These are phyloP conservation scores for Zymoseptoria crescenta DNA, from an alignment of 2,329 filamentous ascomycete genomes.

Conservation along the genomic window DNA sequence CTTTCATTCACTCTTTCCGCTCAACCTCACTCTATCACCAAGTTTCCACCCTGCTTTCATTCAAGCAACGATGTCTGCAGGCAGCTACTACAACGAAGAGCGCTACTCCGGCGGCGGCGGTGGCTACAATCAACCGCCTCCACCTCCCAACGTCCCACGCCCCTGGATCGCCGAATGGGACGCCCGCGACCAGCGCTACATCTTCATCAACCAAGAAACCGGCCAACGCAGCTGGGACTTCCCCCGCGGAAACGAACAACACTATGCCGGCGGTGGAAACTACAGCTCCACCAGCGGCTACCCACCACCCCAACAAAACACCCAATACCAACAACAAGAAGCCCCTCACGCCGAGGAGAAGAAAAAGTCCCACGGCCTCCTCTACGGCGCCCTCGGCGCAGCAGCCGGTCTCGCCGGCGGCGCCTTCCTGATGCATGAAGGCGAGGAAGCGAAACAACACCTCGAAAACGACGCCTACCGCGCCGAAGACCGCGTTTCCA, in stretches of 20 bases:
- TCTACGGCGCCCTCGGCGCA: slow-evolving; percentile 34
- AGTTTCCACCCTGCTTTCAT: not conserved
- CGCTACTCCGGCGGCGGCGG: slow-evolving; percentile 1
- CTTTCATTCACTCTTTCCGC: not conserved
- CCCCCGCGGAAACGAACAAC: slow-evolving; percentile 22
- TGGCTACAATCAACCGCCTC: slow-evolving; percentile 10
- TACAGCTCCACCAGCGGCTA: slow-evolving; percentile 11
- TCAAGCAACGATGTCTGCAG: not conserved
- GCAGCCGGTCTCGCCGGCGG: slow-evolving; percentile 38
- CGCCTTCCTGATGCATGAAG: slow-evolving; percentile 40
- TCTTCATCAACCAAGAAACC: slow-evolving; percentile 42
- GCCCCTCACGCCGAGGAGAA: slow-evolving; percentile 18
- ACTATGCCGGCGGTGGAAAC: slow-evolving; percentile 20
- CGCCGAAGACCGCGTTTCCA: slow-evolving; percentile 18
- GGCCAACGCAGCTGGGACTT: slow-evolving; percentile 37
- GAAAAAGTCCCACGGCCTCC: slow-evolving; percentile 23
- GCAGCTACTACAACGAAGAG: not conserved
- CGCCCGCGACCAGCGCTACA: slow-evolving; percentile 33
- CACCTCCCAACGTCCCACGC: slow-evolving; percentile 30
- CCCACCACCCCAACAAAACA: not conserved
- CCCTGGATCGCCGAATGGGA: slow-evolving; percentile 43
- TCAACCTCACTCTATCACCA: not conserved
- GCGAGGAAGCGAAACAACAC: slow-evolving; percentile 32
- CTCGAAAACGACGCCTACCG: slow-evolving; percentile 25
- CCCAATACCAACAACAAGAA: not conserved